Evolutionary conservation across 306 rosid genomes (phyloP), one percentile per base, ranked within the genome.

Genomic region (Prunus persica): DNA sequence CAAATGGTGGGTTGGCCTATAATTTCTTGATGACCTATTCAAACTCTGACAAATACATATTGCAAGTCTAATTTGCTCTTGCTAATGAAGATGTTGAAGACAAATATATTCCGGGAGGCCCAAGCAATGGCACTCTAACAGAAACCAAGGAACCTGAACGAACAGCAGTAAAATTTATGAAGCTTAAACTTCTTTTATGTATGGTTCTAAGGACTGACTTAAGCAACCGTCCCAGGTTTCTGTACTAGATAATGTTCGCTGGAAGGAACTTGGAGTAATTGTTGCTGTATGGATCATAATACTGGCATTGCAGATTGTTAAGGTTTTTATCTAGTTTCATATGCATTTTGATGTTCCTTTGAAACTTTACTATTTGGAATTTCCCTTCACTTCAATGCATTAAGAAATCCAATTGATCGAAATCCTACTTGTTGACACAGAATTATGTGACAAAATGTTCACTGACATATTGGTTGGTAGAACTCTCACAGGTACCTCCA

Each of bases 211-310:
- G 47, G 64, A 76, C 81, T 76, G 38, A 71, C 38, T 34, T 34
- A 34, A 34, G 43, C 8, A 34, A 34, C 43, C 43, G 8, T 1
- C 43, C 82, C 55, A 90, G 93, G 91, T 82, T 62, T 8, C 86
- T 49, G 57, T 88, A 24, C 58, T 85, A 65, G 72, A 82, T 70
- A 91, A 91, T 67, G 76, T 91, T 7, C 72, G 28, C 73, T 88
- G 96, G 96, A 88, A 82, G 84, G 89, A 88, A 71, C 71, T 88
- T 27, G 96, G 91, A 73, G 87, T 84, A 73, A 92, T 91, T 58
- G 70, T 47, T 25, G 77, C 80, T 86, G 96, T 91, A 66, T 91
- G 96, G 96, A 18, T 81, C 72, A 71, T 88, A 62, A 85, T 88
- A 69, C 93, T 91, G 68, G 88, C 45, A 18, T 24, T 91, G 63